Base-by-base conservation (phyloP, 805 yeast genomes). In the Starmera caribaea region DNA sequence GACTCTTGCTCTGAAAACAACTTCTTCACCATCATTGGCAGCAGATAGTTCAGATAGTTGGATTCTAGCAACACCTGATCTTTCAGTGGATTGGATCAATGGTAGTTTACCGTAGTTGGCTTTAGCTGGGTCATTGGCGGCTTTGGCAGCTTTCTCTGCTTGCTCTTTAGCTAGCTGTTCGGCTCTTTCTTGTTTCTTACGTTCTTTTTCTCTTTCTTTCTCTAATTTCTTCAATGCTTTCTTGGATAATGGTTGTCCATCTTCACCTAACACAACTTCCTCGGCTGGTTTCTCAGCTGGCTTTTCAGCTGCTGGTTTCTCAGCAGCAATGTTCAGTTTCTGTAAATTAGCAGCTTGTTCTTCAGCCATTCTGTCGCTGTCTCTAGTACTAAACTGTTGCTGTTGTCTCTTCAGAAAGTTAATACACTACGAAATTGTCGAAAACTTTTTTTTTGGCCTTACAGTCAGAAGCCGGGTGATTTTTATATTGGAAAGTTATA, bases 171-270 rank as follows among this genome's bases (percentile, higher is more conserved):
- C 95, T 42, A 84, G 65, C 64, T 85, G 85, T 31, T 83, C 94
- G 38, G 92, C 97, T 55, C 81, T 81, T 62, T 86, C 97, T 32
- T 87, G 92, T 70, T 89, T 89, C 73, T 89, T 90, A 57, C 74
- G 79, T 50, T 81, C 94, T 70, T 90, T 90, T 65, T 89, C 97
- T 58, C 74, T 78, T 64, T 86, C 96, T 58, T 90, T 90, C 61
- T 84, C 92, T 46, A 92, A 74, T 69, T 92, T 92, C 74, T 92
- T 92, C 54, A 92, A 68, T 3, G 96, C 98, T 61, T 89, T 92
- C 66, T 92, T 92, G 42, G 94, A 81, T 51, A 87, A 67, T 24
- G 96, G 96, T 64, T 74, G 79, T 34, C 59, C 96, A 57, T 87
- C 95, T 53, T 76, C 81, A 11, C 86, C 84, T 35, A 76, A 46